Evolutionary conservation across 179 eudicot genomes (phyloP), one percentile per base, ranked within the genome.

Genomic region (Silene noctiflora): DNA sequence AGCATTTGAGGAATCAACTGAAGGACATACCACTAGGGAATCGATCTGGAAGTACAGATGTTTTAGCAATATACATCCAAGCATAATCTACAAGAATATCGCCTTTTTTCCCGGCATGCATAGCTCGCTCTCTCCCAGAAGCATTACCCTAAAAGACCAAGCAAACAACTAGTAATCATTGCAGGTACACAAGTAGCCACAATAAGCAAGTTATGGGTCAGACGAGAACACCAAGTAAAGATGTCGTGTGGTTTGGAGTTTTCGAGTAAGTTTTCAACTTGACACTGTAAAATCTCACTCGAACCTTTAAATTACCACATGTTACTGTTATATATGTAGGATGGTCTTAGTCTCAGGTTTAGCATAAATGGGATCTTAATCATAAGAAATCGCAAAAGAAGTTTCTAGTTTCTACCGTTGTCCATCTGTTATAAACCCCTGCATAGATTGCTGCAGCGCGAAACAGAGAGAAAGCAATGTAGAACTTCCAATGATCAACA

Each of bases 381-480:
- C 53, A 46, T 25, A 7, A 13, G 70, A 78, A 55, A 6, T 3
- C 22, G 16, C 48, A 59, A 35, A 22, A 25, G 61, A 77, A 74
- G 51, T 33, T 48, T 70, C 14, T 51, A 56, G 39, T 35, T 56
- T 58, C 19, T 88, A 95, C 99, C 98, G 86, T 84, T 60, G 89
- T 85, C 93, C 92, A 95, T 87, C 99, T 88, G 72, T 78, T 83
- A 76, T 93, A 94, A 67, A 95, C 81, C 62, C 99, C 99, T 20
- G 99, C 94, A 78, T 76, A 86, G 67, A 95, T 95, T 58, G 99
- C 93, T 78, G 99, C 98, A 19, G 82, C 98, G 62, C 97, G 97
- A 80, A 95, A 95, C 78, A 95, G 35, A 67, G 97, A 95, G 79
- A 95, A 95, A 70, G 97, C 97, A 77, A 95, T 73, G 79, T 95